Conservation (phyloP, 1,284 basidiomycete species). For the Coniferiporia sulphurascens region DNA sequence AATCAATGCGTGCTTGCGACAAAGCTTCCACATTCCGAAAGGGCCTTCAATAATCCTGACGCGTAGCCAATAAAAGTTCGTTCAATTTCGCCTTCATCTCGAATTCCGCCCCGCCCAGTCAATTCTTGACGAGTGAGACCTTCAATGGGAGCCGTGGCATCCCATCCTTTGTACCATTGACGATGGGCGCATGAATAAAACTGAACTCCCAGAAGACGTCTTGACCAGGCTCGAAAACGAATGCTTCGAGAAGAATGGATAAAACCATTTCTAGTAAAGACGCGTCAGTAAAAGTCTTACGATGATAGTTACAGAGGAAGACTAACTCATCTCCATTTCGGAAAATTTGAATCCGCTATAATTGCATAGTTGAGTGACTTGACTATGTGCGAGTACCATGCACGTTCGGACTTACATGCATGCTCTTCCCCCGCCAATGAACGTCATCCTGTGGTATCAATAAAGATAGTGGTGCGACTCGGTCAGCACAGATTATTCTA, state of each 20-base stretch:
- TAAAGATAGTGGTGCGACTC: too few relatives aligned
- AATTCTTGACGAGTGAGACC: neutral
- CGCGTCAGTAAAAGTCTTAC: too few relatives aligned
- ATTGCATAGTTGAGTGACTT: neutral
- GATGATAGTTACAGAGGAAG: neutral
- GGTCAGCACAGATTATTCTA: neutral
- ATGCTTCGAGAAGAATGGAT: constrained; percentile 1
- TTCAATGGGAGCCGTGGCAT: neutral
- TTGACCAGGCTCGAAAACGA: neutral
- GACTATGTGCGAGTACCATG: neutral
- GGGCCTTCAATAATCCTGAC: too few relatives aligned
- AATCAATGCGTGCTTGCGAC: too few relatives aligned
- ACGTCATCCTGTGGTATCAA: constrained; percentile 13
- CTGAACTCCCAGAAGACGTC: constrained; percentile 7
- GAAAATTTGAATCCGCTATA: constrained; percentile 10
- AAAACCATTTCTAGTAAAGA: neutral
- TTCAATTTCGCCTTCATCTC: too few relatives aligned
- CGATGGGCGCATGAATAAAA: neutral
- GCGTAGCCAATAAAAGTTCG: too few relatives aligned
- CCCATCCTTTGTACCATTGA: neutral
- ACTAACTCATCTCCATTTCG: constrained; percentile 10
- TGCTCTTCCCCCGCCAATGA: constrained; percentile 16
- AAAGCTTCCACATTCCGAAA: too few relatives aligned
- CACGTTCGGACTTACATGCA: constrained; percentile 15
- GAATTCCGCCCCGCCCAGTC: neutral